Base-by-base conservation (phyloP, 768 basidiomycete genomes). In the Saitozyma podzolica region DNA sequence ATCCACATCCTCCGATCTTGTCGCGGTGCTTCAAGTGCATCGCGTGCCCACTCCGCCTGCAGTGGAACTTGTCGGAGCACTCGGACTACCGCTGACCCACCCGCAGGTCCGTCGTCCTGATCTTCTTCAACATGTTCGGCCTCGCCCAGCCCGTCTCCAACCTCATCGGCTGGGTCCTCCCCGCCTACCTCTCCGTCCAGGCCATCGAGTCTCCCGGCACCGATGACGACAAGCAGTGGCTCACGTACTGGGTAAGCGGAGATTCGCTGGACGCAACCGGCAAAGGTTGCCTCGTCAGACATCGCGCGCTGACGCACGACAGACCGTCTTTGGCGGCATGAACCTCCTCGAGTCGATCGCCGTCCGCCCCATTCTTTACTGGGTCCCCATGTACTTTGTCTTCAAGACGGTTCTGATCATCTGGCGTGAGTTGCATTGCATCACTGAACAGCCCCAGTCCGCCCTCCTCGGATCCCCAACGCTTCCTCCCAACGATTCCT, bases 111-210 rank as follows among this genome's bases (percentile, higher is more conserved):
- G 74, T 79, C 69, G 64, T 73, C 52, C 58, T 80, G 51, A 78
- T 80, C 73, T 80, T 80, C 76, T 77, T 80, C 74, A 80, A 80
- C 77, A 68, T 80, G 43, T 74, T 80, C 83, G 85, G 92, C 56
- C 87, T 94, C 74, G 96, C 96, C 54, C 85, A 87, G 5, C 91
- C 93, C 72, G 85, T 95, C 68, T 95, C 95, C 63, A 95, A 96
- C 82, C 84, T 96, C 73, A 86, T 99, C 74, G 96, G 94, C 56
- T 98, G 90, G 89, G 90, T 83, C 40, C 84, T 98, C 73, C 96
- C 96, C 39, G 92, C 93, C 6, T 98, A 92, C 80, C 86, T 96
- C 80, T 96, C 93, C 56, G 86, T 97, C 83, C 89, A 89, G 82
- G 94, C 96, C 39, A 86, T 99, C 76, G 95, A 98, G 81, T 81